Conservation (phyloP, 202 grass and related monocot species). For the Musa balbisiana region DNA sequence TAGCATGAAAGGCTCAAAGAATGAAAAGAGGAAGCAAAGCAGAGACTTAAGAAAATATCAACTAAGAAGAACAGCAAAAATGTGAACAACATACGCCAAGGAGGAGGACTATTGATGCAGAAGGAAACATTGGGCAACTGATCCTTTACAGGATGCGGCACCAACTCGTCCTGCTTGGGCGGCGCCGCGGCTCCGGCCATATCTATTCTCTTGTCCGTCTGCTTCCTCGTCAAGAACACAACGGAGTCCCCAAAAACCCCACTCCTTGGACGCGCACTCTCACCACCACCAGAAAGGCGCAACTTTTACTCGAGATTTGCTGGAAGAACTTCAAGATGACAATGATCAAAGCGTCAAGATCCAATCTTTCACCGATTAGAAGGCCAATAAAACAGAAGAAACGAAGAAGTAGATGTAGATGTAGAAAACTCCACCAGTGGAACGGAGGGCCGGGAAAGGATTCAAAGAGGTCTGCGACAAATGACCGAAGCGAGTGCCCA, state of each 20-base stretch:
- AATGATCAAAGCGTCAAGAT: not conserved
- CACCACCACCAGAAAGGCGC: not conserved
- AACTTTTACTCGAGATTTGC: not conserved
- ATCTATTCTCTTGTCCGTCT: not conserved
- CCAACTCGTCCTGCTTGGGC: slow-evolving; percentile 86
- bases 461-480: not conserved
- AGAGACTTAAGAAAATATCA: slow-evolving; percentile 13
- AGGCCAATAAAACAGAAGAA: not conserved
- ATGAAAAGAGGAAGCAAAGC: not conserved
- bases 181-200: slow-evolving; percentile 49
- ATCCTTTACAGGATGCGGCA: slow-evolving; percentile 80
- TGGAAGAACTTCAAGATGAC: not conserved
- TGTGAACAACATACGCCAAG: slow-evolving; percentile 65
- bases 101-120: slow-evolving; percentile 93
- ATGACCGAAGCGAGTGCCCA: not conserved
- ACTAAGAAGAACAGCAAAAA: not conserved
- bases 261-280: not conserved
- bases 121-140: slow-evolving; percentile 67
- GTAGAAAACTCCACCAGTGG: too few species aligned
- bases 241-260: not conserved
- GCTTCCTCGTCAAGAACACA: not conserved
- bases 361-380: not conserved
- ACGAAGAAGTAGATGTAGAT: not conserved
- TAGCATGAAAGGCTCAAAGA: not conserved
- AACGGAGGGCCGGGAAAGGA: not conserved